These are phyloP conservation scores for Salix exigua DNA, from an alignment of 345 rosid species.

Conservation along the genomic window DNA sequence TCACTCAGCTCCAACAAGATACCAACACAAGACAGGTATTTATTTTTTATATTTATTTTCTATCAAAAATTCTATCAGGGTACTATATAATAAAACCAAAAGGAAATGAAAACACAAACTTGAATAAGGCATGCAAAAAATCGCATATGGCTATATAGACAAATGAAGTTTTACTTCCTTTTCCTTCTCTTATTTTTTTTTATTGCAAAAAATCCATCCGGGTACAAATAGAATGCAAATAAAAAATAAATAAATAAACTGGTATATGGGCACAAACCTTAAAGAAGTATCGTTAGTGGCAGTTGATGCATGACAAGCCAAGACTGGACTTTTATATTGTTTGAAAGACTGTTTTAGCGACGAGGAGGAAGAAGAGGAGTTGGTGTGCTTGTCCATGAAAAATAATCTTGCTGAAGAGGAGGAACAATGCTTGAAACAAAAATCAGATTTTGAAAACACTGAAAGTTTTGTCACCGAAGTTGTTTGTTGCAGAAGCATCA, in stretches of 20 bases:
- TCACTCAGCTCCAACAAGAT: not conserved
- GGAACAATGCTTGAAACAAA: slow-evolving; percentile 2
- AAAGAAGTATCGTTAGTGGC: slow-evolving; percentile 1
- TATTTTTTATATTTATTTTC: not conserved
- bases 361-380: not conserved
- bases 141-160: not conserved
- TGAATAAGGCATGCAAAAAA: not conserved
- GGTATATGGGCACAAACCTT: not conserved
- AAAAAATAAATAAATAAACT: not conserved
- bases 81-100: not conserved
- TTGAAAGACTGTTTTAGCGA: not conserved
- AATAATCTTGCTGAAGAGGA: not conserved
- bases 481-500: slow-evolving; percentile 1
- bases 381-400: slow-evolving; percentile 8
- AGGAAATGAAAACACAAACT: not conserved
- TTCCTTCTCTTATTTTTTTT: too few relatives aligned
- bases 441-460: not conserved
- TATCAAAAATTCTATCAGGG: not conserved
- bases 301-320: slow-evolving; percentile 1
- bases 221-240: not conserved
- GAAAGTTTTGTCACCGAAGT: not conserved
- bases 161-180: too few relatives aligned
- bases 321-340: not conserved
- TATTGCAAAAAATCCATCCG: not conserved
- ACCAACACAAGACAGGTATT: not conserved